phyloP scores from a whole-genome alignment of 768 basidiomycete species.

The Punctularia strigosozonata region DNA sequence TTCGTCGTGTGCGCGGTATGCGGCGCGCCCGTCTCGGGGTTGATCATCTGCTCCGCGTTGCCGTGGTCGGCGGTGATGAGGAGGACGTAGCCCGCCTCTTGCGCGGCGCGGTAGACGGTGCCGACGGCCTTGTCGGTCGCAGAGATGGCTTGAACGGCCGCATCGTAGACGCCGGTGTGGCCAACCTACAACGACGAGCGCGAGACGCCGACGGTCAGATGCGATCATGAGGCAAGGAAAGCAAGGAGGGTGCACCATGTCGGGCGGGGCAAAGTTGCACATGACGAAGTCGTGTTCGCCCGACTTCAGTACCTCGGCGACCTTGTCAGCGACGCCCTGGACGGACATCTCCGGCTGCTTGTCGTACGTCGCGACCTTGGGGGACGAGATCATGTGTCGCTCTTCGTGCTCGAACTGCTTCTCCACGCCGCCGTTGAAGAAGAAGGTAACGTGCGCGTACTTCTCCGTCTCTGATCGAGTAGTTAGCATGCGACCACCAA shows the following conservation, averaged over 20 bases:
- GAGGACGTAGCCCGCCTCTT: slow-evolving; percentile 78
- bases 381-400: slow-evolving; percentile 80
- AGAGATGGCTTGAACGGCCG: slow-evolving; percentile 78
- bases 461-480: slow-evolving; percentile 74
- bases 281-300: slow-evolving; percentile 79
- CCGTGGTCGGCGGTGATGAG: slow-evolving; percentile 90
- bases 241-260: slow-evolving; percentile 52
- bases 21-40: slow-evolving; percentile 71
- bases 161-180: slow-evolving; percentile 86
- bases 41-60: slow-evolving; percentile 91
- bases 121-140: slow-evolving; percentile 88
- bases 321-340: slow-evolving; percentile 80
- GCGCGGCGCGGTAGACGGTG: slow-evolving; percentile 75
- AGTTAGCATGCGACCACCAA: background rate
- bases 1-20: slow-evolving; percentile 92
- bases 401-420: slow-evolving; percentile 81
- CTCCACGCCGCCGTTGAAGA: slow-evolving; percentile 96
- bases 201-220: too few relatives aligned
- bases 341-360: slow-evolving; percentile 85
- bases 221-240: background rate
- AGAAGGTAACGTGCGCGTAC: slow-evolving; percentile 96
- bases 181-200: slow-evolving; percentile 62
- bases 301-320: slow-evolving; percentile 70
- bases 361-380: slow-evolving; percentile 93
- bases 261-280: slow-evolving; percentile 97